A percentile compares a stretch with the other conserved stretches of the same genome.
Evolutionary conservation across 345 rosid genomes (phyloP).

Genomic region (Anastatica hierochuntica): DNA sequence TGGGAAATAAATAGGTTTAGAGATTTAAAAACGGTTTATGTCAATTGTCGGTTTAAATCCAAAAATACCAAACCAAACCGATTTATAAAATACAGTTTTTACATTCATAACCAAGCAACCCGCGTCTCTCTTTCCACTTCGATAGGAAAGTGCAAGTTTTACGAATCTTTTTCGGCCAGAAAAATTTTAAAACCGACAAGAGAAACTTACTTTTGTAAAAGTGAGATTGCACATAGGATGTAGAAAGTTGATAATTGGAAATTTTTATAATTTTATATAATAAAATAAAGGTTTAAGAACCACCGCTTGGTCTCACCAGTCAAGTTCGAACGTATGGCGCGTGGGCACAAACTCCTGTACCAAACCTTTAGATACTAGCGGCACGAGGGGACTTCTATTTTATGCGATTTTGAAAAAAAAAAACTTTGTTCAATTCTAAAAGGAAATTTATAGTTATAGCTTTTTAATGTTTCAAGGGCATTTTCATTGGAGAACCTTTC

Average conservation of each 20-base stretch:
- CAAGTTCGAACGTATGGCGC: slow-evolving; percentile 45
- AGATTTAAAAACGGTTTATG: too few relatives aligned
- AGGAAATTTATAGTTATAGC: background rate
- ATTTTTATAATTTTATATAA: slow-evolving; percentile 1
- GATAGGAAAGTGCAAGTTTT: slow-evolving; percentile 7
- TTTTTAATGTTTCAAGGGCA: too few relatives aligned
- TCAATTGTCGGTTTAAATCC: too few relatives aligned
- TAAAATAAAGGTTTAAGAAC: slow-evolving; percentile 4
- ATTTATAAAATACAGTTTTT: too few relatives aligned
- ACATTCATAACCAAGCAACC: too few relatives aligned
- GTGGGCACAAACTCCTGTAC: slow-evolving; percentile 70
- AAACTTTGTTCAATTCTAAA: background rate
- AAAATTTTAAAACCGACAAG: slow-evolving; percentile 15
- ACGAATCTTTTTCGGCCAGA: slow-evolving; percentile 7
- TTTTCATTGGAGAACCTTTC: too few relatives aligned
- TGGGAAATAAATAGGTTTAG: too few relatives aligned
- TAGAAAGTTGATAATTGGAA: slow-evolving; percentile 19
- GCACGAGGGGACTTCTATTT: slow-evolving; percentile 36
- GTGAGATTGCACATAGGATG: slow-evolving; percentile 13
- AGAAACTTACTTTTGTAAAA: slow-evolving; percentile 14
- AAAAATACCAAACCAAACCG: too few relatives aligned
- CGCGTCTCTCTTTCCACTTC: background rate
- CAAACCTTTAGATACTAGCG: slow-evolving; percentile 46
- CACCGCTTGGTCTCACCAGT: slow-evolving; percentile 65
- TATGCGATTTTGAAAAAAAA: background rate